Percentiles rank a stretch among this genome's conserved stretches.
Evolutionary conservation across 371 early-diverging fungal genomes (phyloP).

Genomic region (Mortierella sp.): DNA sequence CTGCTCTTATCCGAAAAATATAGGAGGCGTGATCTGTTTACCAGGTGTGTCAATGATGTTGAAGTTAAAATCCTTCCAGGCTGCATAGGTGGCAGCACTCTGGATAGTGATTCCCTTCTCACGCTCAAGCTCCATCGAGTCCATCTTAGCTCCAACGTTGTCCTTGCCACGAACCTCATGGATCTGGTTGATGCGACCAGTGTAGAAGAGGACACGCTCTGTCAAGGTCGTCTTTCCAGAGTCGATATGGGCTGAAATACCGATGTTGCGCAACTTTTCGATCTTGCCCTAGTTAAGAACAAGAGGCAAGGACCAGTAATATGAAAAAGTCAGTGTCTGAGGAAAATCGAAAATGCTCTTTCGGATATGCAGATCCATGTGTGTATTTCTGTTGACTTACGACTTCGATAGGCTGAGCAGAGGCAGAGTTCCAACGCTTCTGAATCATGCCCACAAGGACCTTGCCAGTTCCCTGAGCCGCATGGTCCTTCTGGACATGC

Average conservation of each 20-base stretch:
- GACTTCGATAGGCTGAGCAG: slow-evolving; percentile 38
- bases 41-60: slow-evolving; percentile 95
- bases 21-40: too few species aligned
- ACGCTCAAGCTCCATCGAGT: slow-evolving; percentile 98
- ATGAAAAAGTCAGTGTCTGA: background rate
- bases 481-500: slow-evolving; percentile 48
- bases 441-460: slow-evolving; percentile 54
- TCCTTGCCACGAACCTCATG: slow-evolving; percentile 98
- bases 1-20: too few species aligned
- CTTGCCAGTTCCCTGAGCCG: slow-evolving; percentile 24
- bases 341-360: background rate
- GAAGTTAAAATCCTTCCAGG: slow-evolving; percentile 83
- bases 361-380: slow-evolving; percentile 1
- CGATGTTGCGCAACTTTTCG: slow-evolving; percentile 89
- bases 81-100: slow-evolving; percentile 88
- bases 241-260: slow-evolving; percentile 99
- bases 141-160: slow-evolving; percentile 98
- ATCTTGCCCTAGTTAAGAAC: slow-evolving; percentile 50
- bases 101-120: slow-evolving; percentile 97
- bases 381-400: too few species aligned
- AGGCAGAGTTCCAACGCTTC: slow-evolving; percentile 54
- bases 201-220: slow-evolving; percentile 96
- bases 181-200: slow-evolving; percentile 95
- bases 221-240: slow-evolving; percentile 98
- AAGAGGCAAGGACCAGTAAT: background rate